These are phyloP conservation scores for Ustilago nuda DNA, from an alignment of 1,284 basidiomycete species.

Conservation along the genomic window DNA sequence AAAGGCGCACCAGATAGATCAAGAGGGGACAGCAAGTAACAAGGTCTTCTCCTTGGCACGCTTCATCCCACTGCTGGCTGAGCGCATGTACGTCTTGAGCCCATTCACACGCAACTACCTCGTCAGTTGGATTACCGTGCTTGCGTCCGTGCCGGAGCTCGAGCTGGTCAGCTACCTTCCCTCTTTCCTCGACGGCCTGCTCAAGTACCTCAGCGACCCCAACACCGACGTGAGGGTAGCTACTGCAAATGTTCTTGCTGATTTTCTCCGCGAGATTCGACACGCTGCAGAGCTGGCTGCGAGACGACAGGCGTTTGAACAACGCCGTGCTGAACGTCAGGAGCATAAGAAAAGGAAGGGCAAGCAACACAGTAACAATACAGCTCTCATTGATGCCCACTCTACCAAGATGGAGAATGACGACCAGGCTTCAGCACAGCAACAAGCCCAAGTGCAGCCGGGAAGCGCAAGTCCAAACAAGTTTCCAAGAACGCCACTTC, in stretches of 20 bases:
- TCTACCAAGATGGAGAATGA: background rate
- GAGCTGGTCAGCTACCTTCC: slow-evolving; percentile 94
- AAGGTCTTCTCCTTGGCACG: slow-evolving; percentile 87
- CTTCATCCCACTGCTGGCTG: slow-evolving; percentile 92
- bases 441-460: slow-evolving; percentile 33
- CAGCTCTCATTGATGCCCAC: background rate
- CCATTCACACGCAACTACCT: slow-evolving; percentile 96
- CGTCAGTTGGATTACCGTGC: slow-evolving; percentile 93
- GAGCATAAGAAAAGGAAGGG: slow-evolving; percentile 72
- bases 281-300: slow-evolving; percentile 57
- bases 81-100: slow-evolving; percentile 92
- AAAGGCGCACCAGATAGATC: slow-evolving; percentile 57
- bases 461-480: slow-evolving; percentile 39
- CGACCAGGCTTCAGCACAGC: slow-evolving; percentile 71
- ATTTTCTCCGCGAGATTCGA: slow-evolving; percentile 85
- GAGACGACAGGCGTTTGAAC: slow-evolving; percentile 34
- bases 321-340: slow-evolving; percentile 30
- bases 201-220: slow-evolving; percentile 92
- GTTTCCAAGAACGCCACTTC: slow-evolving; percentile 12
- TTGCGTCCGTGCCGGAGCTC: slow-evolving; percentile 95
- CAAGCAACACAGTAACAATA: slow-evolving; percentile 67
- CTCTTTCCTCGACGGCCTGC: slow-evolving; percentile 89
- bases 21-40: slow-evolving; percentile 53
- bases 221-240: slow-evolving; percentile 92
- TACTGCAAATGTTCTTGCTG: slow-evolving; percentile 89